Conservation (phyloP, 768 basidiomycete species). For the Cystofilobasidium capitatum region DNA sequence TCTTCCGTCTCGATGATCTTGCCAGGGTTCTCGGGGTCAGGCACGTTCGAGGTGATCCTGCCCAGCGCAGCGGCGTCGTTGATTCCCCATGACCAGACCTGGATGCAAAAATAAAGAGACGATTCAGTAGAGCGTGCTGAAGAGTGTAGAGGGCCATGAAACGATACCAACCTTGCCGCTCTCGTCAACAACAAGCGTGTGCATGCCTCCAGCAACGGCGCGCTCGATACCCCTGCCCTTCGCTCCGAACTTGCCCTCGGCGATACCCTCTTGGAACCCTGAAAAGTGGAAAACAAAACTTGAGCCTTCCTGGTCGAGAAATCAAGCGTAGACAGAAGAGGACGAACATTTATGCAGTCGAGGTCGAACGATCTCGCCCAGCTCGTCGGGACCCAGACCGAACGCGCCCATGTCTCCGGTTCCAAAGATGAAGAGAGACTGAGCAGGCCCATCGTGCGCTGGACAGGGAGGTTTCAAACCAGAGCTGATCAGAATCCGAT, state of each 20-base stretch:
- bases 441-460: slow-evolving; percentile 12
- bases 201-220: slow-evolving; percentile 75
- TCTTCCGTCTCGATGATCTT: slow-evolving; percentile 19
- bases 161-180: slow-evolving; percentile 64
- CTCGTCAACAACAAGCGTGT: slow-evolving; percentile 79
- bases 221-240: slow-evolving; percentile 59
- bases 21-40: slow-evolving; percentile 19
- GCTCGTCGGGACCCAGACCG: slow-evolving; percentile 60
- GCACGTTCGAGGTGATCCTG: slow-evolving; percentile 16
- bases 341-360: slow-evolving; percentile 57
- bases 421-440: slow-evolving; percentile 67
- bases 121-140: background rate
- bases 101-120: background rate
- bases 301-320: background rate
- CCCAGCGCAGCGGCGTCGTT: slow-evolving; percentile 27
- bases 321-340: background rate
- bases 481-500: background rate
- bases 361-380: slow-evolving; percentile 67
- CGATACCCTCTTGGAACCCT: slow-evolving; percentile 58
- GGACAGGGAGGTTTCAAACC: background rate
- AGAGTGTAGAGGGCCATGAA: background rate
- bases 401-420: slow-evolving; percentile 90
- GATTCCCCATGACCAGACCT: slow-evolving; percentile 29
- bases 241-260: slow-evolving; percentile 59
- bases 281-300: background rate